Evolutionary conservation across 345 rosid species (phyloP), one percentile per base, ranked within the genome.

Genomic region (Litchi chinensis): DNA sequence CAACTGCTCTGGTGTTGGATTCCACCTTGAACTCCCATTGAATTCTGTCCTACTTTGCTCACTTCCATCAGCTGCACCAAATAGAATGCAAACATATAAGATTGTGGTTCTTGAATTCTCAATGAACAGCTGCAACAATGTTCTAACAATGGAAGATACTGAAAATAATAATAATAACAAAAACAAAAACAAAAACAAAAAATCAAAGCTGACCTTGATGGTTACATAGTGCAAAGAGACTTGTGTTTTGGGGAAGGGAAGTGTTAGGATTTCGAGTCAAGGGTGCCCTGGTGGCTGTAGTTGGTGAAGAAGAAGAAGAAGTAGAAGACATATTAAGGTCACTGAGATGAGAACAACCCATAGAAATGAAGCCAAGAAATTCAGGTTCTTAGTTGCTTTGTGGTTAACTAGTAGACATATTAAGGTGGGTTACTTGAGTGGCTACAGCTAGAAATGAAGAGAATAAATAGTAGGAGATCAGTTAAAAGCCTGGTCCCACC

Each of bases 1-100:
- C 15, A 92, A 62, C 82, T 92, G 97, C 79, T 92, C 93, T 10
- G 93, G 85, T 39, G 94, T 92, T 4, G 97, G 97, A 74, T 89
- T 92, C 97, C 97, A 92, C 82, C 94, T 83, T 39, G 92, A 88
- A 40, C 87, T 82, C 48, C 81, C 85, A n/a, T 10, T 24, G 13
- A 32, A 57, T 46, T 76, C 83, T 32, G 7, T 54, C 19, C 52
- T 76, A 8, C 70, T 66, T 63, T 60, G 56, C 78, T 70, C 78
- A 32, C 10, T 65, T 79, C 46, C 62, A 71, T 76, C 59, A 43
- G 18, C 83, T 79, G 73, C 28, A 77, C 32, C 46, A 44, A 50
- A 8, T 54, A 62, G 12, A 21, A 65, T 50, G 13, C 16, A 5
- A 43, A 22, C 16, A 8, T 26, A 11, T 9, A 67, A n/a, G 3